Percentiles rank a stretch among this genome's conserved stretches.
Evolutionary conservation across 2,329 filamentous ascomycete species (phyloP).

Genomic region (Sporothrix humicola): DNA sequence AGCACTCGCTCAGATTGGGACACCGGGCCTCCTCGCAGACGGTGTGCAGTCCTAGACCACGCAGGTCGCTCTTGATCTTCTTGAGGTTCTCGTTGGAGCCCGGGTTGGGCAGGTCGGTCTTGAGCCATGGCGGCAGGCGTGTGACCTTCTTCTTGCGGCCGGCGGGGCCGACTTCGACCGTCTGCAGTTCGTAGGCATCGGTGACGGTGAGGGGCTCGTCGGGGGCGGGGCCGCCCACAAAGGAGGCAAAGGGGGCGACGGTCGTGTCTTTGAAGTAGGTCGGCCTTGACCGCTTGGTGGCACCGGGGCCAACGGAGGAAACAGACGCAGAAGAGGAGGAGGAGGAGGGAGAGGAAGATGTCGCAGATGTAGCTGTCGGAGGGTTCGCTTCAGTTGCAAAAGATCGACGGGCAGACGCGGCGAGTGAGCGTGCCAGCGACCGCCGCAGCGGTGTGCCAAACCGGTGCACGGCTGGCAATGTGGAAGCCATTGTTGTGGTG

Average conservation of each 20-base stretch:
- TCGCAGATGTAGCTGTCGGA: conserved; percentile 36
- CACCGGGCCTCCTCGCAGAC: conserved; percentile 98
- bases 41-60: conserved; percentile 88
- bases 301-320: conserved; percentile 34
- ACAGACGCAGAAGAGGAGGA: conserved; percentile 33
- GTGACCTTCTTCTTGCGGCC: conserved; percentile 69
- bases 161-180: conserved; percentile 67
- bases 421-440: conserved; percentile 29
- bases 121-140: conserved; percentile 89
- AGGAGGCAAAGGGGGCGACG: conserved; percentile 64
- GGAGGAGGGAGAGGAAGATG: conserved; percentile 36
- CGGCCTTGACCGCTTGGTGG: conserved; percentile 44
- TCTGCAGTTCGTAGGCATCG: conserved; percentile 66
- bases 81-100: conserved; percentile 82
- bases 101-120: conserved; percentile 80
- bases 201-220: conserved; percentile 53
- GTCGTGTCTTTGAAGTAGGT: conserved; percentile 66
- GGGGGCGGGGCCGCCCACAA: conserved; percentile 52
- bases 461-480: conserved; percentile 31
- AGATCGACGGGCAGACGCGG: conserved; percentile 44
- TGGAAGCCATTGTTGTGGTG: conserved; percentile 29
- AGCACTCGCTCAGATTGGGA: conserved; percentile 97
- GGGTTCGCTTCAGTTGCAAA: conserved; percentile 54
- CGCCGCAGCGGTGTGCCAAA: conserved; percentile 36
- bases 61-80: conserved; percentile 90